Conservation (phyloP, 2,329 filamentous ascomycete species). For the Zymoseptoria pseudotritici region DNA sequence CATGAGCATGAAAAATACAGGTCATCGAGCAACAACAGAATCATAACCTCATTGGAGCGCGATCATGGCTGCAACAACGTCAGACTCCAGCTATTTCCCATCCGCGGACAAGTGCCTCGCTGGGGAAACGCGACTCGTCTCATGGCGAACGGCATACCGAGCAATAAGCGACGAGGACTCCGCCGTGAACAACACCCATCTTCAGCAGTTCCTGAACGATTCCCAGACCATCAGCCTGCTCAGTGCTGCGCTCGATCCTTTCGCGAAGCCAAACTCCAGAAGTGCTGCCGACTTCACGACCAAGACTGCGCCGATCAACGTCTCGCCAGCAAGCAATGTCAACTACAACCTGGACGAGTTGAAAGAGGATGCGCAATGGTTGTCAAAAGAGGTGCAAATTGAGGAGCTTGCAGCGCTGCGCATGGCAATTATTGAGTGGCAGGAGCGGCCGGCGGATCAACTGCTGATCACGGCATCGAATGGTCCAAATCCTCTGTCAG, state of each 20-base stretch:
- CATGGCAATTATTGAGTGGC: conserved; percentile 74
- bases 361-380: conserved; percentile 78
- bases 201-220: conserved; percentile 65
- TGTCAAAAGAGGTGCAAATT: conserved; percentile 69
- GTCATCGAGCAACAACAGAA: not conserved
- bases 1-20: not conserved
- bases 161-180: conserved; percentile 47
- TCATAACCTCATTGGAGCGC: not conserved
- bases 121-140: conserved; percentile 72
- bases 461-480: conserved; percentile 45
- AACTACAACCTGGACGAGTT: conserved; percentile 69
- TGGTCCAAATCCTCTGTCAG: conserved; percentile 4
- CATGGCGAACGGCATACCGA: conserved; percentile 51
- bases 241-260: conserved; percentile 60
- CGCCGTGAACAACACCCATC: conserved; percentile 40
- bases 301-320: conserved; percentile 79
- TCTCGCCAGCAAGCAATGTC: conserved; percentile 59
- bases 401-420: conserved; percentile 78
- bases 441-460: conserved; percentile 66
- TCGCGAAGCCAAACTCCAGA: conserved; percentile 49
- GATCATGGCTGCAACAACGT: conserved; percentile 8
- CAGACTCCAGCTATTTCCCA: conserved; percentile 58
- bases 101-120: conserved; percentile 77
- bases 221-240: conserved; percentile 61
- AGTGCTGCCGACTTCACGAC: conserved; percentile 61